phyloP scores from a whole-genome alignment of 2,329 filamentous ascomycete species.

The Dothistroma septosporum region DNA sequence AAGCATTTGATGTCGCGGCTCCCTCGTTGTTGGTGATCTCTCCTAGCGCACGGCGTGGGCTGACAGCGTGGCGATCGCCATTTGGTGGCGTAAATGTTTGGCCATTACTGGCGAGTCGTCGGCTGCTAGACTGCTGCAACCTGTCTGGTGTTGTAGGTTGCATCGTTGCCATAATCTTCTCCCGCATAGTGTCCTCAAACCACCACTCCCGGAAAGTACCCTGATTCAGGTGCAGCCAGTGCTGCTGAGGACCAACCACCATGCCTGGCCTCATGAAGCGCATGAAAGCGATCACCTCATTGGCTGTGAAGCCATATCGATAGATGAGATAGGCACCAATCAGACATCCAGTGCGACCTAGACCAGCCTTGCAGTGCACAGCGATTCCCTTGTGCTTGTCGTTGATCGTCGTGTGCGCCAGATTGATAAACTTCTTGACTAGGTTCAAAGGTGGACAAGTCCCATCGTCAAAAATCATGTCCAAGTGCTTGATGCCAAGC shows the following conservation, averaged over 20 bases:
- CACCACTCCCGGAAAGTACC: slow-evolving; percentile 98
- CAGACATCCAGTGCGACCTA: slow-evolving; percentile 90
- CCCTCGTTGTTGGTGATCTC: slow-evolving; percentile 82
- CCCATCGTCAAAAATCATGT: slow-evolving; percentile 99
- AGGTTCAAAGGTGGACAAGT: slow-evolving; percentile 85
- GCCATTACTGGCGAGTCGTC: slow-evolving; percentile 56
- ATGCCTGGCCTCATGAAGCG: slow-evolving; percentile 98
- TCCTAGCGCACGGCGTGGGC: slow-evolving; percentile 68
- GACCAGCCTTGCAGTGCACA: slow-evolving; percentile 96
- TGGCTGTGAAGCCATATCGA: slow-evolving; percentile 92
- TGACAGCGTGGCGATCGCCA: slow-evolving; percentile 58
- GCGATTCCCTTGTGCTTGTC: slow-evolving; percentile 88
- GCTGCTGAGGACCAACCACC: slow-evolving; percentile 97
- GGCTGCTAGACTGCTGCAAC: slow-evolving; percentile 45
- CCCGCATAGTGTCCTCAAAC: slow-evolving; percentile 72
- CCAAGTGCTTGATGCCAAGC: slow-evolving; percentile 87
- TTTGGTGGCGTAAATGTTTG: slow-evolving; percentile 82
- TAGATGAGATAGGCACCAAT: slow-evolving; percentile 98
- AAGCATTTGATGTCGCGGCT: slow-evolving; percentile 39
- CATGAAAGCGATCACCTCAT: slow-evolving; percentile 83
- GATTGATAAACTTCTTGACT: slow-evolving; percentile 91
- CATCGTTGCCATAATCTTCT: slow-evolving; percentile 65
- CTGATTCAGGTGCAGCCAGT: slow-evolving; percentile 98
- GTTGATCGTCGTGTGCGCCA: slow-evolving; percentile 92
- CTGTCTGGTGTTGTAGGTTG: slow-evolving; percentile 54